Evolutionary conservation across 805 yeast genomes (phyloP).

Genomic region (Sugiyamaella qingdaonensis): DNA sequence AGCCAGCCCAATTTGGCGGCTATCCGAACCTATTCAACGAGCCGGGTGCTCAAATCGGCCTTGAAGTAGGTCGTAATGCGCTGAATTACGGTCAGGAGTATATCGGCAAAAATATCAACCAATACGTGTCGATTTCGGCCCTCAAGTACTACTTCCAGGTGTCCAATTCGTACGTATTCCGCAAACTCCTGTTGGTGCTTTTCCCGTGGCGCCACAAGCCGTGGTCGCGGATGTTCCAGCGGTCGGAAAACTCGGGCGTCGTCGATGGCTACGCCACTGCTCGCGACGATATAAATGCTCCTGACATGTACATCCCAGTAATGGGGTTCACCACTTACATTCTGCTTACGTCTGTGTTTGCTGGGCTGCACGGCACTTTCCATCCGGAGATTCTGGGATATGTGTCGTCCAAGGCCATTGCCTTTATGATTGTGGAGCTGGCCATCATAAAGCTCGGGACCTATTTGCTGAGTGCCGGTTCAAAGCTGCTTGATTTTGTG

Average conservation of each 20-base stretch:
- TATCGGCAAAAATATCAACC: constrained; percentile 62
- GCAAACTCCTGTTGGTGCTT: constrained; percentile 65
- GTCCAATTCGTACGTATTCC: constrained; percentile 77
- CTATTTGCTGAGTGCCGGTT: constrained; percentile 67
- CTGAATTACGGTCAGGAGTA: constrained; percentile 76
- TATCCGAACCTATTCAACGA: constrained; percentile 54
- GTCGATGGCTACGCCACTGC: constrained; percentile 65
- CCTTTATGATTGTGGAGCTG: constrained; percentile 74
- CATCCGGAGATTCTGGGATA: constrained; percentile 91
- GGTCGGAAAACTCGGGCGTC: constrained; percentile 37
- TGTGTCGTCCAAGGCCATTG: constrained; percentile 80
- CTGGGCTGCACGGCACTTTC: constrained; percentile 83
- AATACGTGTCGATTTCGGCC: constrained; percentile 47
- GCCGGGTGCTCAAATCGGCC: constrained; percentile 78
- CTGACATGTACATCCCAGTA: constrained; percentile 91
- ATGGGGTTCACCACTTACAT: constrained; percentile 91
- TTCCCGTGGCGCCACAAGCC: constrained; percentile 83
- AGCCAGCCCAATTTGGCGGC: constrained; percentile 20
- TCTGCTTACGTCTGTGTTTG: constrained; percentile 73
- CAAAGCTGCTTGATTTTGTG: constrained; percentile 75
- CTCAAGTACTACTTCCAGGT: constrained; percentile 88
- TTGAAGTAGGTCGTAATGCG: constrained; percentile 84
- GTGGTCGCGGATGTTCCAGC: constrained; percentile 59
- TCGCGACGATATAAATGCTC: constrained; percentile 83
- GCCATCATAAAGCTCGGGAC: constrained; percentile 73